phyloP scores from a whole-genome alignment of 169 alveolate genomes.

The Plasmodium cynomolgi region DNA sequence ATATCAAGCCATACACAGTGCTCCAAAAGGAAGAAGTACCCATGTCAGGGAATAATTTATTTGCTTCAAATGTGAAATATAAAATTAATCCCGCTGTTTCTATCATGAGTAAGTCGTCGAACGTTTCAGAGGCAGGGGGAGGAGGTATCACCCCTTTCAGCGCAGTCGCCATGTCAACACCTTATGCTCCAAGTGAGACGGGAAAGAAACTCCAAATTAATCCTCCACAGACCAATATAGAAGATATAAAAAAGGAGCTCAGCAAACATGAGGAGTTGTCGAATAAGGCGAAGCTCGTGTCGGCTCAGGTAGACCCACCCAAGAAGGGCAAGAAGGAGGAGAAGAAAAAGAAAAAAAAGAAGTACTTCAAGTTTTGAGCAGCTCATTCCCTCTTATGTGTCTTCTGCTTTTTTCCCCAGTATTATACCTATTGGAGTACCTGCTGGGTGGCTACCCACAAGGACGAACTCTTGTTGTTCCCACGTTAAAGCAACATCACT shows the following conservation, averaged over 20 bases:
- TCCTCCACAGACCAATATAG: conserved; percentile 9
- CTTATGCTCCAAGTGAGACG: conserved; percentile 25
- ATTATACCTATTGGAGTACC: neutral
- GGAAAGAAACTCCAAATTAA: conserved; percentile 1
- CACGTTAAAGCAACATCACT: neutral
- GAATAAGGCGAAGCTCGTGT: conserved; percentile 81
- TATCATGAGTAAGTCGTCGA: conserved; percentile 3
- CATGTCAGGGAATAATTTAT: conserved; percentile 17
- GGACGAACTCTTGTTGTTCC: neutral
- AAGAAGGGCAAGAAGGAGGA: conserved; percentile 73
- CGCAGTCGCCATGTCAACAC: conserved; percentile 13
- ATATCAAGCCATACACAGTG: conserved; percentile 64
- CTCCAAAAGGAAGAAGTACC: conserved; percentile 63
- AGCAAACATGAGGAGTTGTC: conserved; percentile 80
- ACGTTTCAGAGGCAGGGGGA: conserved; percentile 19
- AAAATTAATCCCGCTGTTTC: conserved; percentile 45
- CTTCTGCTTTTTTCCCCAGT: neutral
- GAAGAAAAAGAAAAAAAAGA: conserved; percentile 81
- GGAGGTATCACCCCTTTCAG: conserved; percentile 43
- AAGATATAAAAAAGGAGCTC: conserved; percentile 44
- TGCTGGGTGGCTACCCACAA: neutral
- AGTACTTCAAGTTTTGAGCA: conserved; percentile 80
- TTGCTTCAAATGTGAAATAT: conserved; percentile 50
- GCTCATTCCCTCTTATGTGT: neutral
- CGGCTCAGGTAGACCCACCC: conserved; percentile 78